Percentiles rank a stretch among this genome's conserved stretches.
These are phyloP conservation scores for Silene vulgaris DNA, from an alignment of 179 eudicot genomes.

Conservation along the genomic window DNA sequence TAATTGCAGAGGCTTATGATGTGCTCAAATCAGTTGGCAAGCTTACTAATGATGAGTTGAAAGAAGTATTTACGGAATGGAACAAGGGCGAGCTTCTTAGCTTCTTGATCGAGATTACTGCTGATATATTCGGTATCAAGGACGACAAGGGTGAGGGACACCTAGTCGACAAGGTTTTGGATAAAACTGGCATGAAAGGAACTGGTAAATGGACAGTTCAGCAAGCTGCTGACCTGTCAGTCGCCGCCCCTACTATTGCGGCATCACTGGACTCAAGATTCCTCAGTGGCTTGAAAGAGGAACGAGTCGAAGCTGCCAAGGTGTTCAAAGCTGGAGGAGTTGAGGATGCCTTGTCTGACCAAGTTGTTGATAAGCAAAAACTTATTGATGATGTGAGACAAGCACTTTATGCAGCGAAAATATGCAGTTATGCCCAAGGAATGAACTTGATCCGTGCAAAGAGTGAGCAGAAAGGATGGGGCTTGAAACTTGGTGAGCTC, in stretches of 20 bases:
- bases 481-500: conserved; percentile 67
- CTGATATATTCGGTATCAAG: conserved; percentile 73
- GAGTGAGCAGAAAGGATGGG: conserved; percentile 78
- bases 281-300: conserved; percentile 81
- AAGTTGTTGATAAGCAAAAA: conserved; percentile 61
- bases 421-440: conserved; percentile 88
- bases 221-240: conserved; percentile 83
- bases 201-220: conserved; percentile 95
- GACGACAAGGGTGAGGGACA: conserved; percentile 77
- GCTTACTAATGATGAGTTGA: conserved; percentile 73
- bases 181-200: conserved; percentile 92
- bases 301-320: conserved; percentile 72
- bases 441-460: conserved; percentile 88
- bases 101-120: conserved; percentile 80
- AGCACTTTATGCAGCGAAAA: conserved; percentile 81
- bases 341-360: conserved; percentile 38
- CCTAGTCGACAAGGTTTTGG: conserved; percentile 78
- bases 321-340: conserved; percentile 64
- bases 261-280: conserved; percentile 80
- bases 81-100: conserved; percentile 85
- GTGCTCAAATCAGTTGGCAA: conserved; percentile 82
- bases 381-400: conserved; percentile 75
- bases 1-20: conserved; percentile 90
- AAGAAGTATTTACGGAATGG: conserved; percentile 76
- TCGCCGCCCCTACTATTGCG: conserved; percentile 85